phyloP scores from a whole-genome alignment of 495 filamentous ascomycete genomes.

The Parathielavia hyrcaniae region DNA sequence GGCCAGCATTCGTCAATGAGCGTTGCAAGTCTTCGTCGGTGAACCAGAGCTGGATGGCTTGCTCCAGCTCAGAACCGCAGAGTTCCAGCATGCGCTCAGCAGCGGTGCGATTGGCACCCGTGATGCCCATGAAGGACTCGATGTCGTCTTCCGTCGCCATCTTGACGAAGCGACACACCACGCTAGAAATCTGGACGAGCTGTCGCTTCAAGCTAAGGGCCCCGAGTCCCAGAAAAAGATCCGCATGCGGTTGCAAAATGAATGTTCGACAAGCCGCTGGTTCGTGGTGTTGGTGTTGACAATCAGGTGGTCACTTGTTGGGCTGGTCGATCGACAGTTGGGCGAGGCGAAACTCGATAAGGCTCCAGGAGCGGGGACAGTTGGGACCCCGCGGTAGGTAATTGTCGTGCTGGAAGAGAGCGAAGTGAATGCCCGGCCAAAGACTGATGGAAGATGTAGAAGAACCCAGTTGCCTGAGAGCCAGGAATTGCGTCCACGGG shows the following conservation, averaged over 20 bases:
- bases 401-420: background rate
- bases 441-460: background rate
- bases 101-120: conserved; percentile 51
- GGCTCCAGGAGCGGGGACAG: background rate
- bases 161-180: conserved; percentile 16
- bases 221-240: background rate
- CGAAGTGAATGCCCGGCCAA: background rate
- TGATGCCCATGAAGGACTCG: conserved; percentile 62
- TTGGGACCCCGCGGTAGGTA: background rate
- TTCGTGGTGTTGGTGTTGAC: background rate
- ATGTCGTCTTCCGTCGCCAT: conserved; percentile 62
- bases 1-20: conserved; percentile 38
- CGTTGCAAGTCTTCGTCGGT: conserved; percentile 65
- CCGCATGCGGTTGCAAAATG: too few relatives aligned
- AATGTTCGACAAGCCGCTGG: background rate
- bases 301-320: background rate
- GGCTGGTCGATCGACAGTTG: background rate
- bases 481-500: background rate
- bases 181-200: background rate
- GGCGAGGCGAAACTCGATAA: background rate
- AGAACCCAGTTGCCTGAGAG: too few relatives aligned
- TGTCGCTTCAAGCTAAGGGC: background rate
- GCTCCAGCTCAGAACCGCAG: conserved; percentile 71
- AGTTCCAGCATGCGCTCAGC: conserved; percentile 76
- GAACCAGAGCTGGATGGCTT: conserved; percentile 85